Conservation (phyloP, 164 flowering plant species). For the Sedum album region DNA sequence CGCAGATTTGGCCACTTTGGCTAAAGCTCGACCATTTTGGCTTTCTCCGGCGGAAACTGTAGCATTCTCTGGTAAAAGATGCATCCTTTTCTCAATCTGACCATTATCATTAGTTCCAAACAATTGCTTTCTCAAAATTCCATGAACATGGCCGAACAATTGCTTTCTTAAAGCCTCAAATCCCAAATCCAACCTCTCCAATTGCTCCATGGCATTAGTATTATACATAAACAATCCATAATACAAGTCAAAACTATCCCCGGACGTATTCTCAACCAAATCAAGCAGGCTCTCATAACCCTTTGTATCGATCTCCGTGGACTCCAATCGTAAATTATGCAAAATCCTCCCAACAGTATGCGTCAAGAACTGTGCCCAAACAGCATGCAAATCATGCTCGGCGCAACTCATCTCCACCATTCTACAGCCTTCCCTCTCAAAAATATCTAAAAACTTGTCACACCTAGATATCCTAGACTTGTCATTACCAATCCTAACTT, state of each 20-base stretch:
- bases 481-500: conserved; percentile 57
- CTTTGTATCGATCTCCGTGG: conserved; percentile 67
- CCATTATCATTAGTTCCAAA: conserved; percentile 25
- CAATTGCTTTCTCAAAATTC: conserved; percentile 56
- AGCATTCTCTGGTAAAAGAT: conserved; percentile 11
- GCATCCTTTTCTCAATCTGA: conserved; percentile 13
- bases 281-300: conserved; percentile 70
- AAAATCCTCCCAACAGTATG: conserved; percentile 71
- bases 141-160: conserved; percentile 59
- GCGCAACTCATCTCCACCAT: conserved; percentile 78
- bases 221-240: conserved; percentile 84
- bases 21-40: conserved; percentile 17
- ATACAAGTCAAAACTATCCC: conserved; percentile 77
- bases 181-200: conserved; percentile 60
- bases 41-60: conserved; percentile 6
- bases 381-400: conserved; percentile 69
- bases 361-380: conserved; percentile 70
- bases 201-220: conserved; percentile 57
- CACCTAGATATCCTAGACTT: conserved; percentile 34
- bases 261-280: conserved; percentile 60
- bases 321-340: conserved; percentile 43
- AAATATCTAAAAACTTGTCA: conserved; percentile 41
- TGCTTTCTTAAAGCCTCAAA: conserved; percentile 55
- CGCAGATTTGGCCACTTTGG: not conserved
- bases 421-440: conserved; percentile 58